These are phyloP conservation scores for Dryas alaskensis DNA, from an alignment of 306 rosid species.

Conservation along the genomic window DNA sequence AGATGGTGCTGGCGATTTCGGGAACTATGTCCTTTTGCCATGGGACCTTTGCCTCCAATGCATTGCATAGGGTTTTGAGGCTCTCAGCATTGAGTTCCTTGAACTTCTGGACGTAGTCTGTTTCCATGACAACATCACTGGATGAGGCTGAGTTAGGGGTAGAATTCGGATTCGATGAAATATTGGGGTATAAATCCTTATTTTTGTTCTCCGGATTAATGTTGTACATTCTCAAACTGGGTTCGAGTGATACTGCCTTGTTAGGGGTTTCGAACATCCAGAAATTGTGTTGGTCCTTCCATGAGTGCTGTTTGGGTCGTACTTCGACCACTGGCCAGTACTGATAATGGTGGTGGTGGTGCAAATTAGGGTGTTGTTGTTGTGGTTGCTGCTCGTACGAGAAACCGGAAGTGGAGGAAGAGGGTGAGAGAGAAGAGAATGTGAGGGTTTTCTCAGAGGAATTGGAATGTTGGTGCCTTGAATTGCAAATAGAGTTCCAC, in stretches of 20 bases:
- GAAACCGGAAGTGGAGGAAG: slow-evolving; percentile 67
- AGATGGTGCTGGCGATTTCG: slow-evolving; percentile 60
- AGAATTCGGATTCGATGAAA: slow-evolving; percentile 46
- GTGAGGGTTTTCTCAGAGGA: slow-evolving; percentile 53
- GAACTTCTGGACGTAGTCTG: slow-evolving; percentile 51
- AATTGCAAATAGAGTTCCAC: slow-evolving; percentile 67
- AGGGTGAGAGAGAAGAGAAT: slow-evolving; percentile 57
- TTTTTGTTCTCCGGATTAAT: slow-evolving; percentile 35
- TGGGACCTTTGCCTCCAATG: slow-evolving; percentile 70
- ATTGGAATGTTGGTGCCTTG: slow-evolving; percentile 48
- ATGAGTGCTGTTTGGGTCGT: not conserved
- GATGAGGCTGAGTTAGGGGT: slow-evolving; percentile 67
- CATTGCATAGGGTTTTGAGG: slow-evolving; percentile 56
- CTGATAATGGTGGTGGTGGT: slow-evolving; percentile 14
- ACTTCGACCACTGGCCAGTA: too few species aligned
- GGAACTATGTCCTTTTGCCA: slow-evolving; percentile 75
- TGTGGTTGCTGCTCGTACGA: slow-evolving; percentile 58
- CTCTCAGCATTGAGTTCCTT: slow-evolving; percentile 67
- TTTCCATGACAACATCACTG: slow-evolving; percentile 58
- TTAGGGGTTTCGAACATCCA: slow-evolving; percentile 37
- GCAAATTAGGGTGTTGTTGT: slow-evolving; percentile 37
- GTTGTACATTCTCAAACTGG: slow-evolving; percentile 47
- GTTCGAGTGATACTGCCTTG: slow-evolving; percentile 28
- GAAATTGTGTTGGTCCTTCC: slow-evolving; percentile 32
- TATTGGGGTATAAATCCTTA: not conserved